Base-by-base conservation (phyloP, 2,329 filamentous ascomycete genomes). In the Aspergillus novoparasiticus region DNA sequence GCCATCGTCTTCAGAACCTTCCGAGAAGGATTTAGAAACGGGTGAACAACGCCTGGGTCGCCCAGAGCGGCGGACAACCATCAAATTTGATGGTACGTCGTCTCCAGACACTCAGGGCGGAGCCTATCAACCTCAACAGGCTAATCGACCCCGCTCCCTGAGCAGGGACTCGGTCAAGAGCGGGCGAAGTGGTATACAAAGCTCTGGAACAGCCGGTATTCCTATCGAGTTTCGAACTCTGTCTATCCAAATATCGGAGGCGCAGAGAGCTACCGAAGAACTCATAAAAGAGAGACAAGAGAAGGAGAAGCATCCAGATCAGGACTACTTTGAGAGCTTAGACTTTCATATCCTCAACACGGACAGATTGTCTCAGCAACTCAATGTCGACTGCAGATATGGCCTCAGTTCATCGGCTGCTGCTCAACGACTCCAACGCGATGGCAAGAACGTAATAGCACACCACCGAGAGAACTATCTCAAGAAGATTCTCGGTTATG, bases 361-460 rank as follows among this genome's bases (percentile, higher is more conserved):
- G 12, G 80, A 87, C 1, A 84, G 88, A 58, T 79, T 91, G 32
- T 83, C 84, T 61, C 81, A 82, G 46, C 85, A 89, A 45, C 84
- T 92, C 54, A 84, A 84, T 9, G 86, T 85, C 16, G 87, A 88
- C 19, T 72, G 81, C 16, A 77, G 76, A 3, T 78, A 84, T 54
- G 90, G 90, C 56, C 83, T 93, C 1, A 89, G 86, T 0, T 70
- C 76, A 3, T 82, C 87, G 10, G 84, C 89, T 66, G 84, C 85
- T 36, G 79, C 82, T 55, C 80, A 84, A 30, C 84, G 87, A 57
- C 76, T 87, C 12, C 81, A 82, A 56, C 83, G 90, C 68, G 86
- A 90, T 76, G 91, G 91, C 53, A 85, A 79, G 65, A 94, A 94
- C 70, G 83, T 85, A 16, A 89, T 89, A 19, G 86, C 89, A 21